A percentile compares a stretch with the other conserved stretches of the same genome.
These are phyloP conservation scores for Grammothele lineata DNA, from an alignment of 768 basidiomycete genomes.

Conservation along the genomic window DNA sequence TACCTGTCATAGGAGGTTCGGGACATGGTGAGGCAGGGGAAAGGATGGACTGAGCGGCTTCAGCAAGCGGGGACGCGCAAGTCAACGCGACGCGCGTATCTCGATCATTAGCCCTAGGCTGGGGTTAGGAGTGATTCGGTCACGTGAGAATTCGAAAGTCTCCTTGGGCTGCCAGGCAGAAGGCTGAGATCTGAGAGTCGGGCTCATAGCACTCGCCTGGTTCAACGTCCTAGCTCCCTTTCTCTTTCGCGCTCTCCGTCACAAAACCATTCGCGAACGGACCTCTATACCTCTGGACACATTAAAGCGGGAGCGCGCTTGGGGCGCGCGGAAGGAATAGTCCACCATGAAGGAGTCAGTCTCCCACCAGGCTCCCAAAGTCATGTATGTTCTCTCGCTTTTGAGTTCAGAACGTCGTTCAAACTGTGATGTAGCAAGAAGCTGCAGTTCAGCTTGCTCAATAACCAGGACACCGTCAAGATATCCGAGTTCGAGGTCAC, in stretches of 20 bases:
- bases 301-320: too few relatives aligned
- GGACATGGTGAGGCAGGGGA: slow-evolving; percentile 57
- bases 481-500: slow-evolving; percentile 96
- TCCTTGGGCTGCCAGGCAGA: too few relatives aligned
- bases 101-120: slow-evolving; percentile 5
- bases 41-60: slow-evolving; percentile 16
- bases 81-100: slow-evolving; percentile 32
- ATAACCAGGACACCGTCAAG: slow-evolving; percentile 92
- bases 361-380: slow-evolving; percentile 74
- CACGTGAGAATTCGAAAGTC: slow-evolving; percentile 2
- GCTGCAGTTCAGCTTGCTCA: slow-evolving; percentile 92
- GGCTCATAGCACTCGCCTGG: too few relatives aligned
- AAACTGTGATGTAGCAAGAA: slow-evolving; percentile 53
- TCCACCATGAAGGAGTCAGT: slow-evolving; percentile 74
- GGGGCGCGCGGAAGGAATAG: background rate
- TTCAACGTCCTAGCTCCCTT: too few relatives aligned
- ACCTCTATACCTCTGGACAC: too few relatives aligned
- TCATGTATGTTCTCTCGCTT: slow-evolving; percentile 53
- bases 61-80: slow-evolving; percentile 57
- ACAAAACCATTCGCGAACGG: too few relatives aligned
- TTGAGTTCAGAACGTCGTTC: background rate
- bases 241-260: too few relatives aligned
- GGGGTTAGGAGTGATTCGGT: background rate
- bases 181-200: too few relatives aligned
- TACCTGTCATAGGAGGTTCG: slow-evolving; percentile 92